Conservation (phyloP, 192 early-diverging fungal species). For the Entrophospora sp. region DNA sequence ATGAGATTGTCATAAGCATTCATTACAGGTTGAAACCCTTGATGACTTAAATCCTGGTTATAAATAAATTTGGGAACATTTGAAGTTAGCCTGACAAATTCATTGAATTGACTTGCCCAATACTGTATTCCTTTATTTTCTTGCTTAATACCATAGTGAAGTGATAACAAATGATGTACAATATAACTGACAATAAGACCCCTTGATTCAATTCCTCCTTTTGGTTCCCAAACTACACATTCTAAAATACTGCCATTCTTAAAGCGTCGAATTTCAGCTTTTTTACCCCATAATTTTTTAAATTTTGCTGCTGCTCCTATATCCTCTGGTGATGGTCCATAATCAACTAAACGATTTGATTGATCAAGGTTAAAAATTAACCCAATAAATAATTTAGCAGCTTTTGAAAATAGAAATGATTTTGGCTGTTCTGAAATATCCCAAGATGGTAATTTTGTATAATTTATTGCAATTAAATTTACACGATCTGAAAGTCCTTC, state of each 20-base stretch:
- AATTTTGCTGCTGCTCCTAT: slow-evolving; percentile 56
- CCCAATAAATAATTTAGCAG: slow-evolving; percentile 49
- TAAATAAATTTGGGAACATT: slow-evolving; percentile 35
- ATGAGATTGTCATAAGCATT: slow-evolving; percentile 58
- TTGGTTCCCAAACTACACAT: slow-evolving; percentile 74
- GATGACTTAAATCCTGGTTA: slow-evolving; percentile 28
- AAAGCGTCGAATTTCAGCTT: slow-evolving; percentile 86
- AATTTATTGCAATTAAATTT: slow-evolving; percentile 35
- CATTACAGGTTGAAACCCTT: slow-evolving; percentile 58
- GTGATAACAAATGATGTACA: slow-evolving; percentile 63
- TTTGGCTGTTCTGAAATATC: slow-evolving; percentile 22
- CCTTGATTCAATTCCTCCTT: slow-evolving; percentile 49
- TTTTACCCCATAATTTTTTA: slow-evolving; percentile 80
- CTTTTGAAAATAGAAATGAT: slow-evolving; percentile 25
- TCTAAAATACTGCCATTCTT: slow-evolving; percentile 86
- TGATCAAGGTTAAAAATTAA: slow-evolving; percentile 62
- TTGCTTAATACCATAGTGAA: slow-evolving; percentile 59
- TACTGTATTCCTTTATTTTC: slow-evolving; percentile 36
- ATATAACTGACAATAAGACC: slow-evolving; percentile 72
- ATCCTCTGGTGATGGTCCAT: slow-evolving; percentile 79
- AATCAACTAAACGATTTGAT: slow-evolving; percentile 68
- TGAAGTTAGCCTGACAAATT: slow-evolving; percentile 47
- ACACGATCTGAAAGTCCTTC: slow-evolving; percentile 42
- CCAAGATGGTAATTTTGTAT: slow-evolving; percentile 33
- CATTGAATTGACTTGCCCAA: slow-evolving; percentile 62